Base-by-base conservation (phyloP, 176 grass and related monocot genomes). In the Chrysopogon serrulatus region DNA sequence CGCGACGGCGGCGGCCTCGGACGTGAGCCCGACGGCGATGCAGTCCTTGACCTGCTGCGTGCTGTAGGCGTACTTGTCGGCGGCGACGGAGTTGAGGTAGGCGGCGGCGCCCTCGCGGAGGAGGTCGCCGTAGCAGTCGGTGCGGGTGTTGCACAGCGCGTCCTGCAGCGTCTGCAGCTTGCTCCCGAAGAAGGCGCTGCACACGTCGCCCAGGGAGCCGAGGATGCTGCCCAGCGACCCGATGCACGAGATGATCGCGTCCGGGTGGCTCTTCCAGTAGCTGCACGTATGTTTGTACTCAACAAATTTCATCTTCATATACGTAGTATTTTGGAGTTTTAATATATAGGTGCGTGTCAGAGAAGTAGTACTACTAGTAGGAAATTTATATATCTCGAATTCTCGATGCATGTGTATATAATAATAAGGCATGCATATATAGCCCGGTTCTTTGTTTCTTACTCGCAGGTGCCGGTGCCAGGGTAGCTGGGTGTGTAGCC, bases 31-130 rank as follows among this genome's bases (percentile, higher is more conserved):
- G 42, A 82, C 16, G 76, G 79, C 73, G 76, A 98, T 26, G 28
- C 89, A 82, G 17, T 87, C 79, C 85, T 87, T 83, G 41, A 98
- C 96, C 66, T 98, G 91, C 53, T 92, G 76, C 44, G 75, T 79
- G 49, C 43, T 78, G 85, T 90, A 90, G 35, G 89, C 83, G 83
- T 87, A 90, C 53, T 85, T 65, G 21, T 67, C 41, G 74, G 86
- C 65, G 57, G 84, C 92, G 66, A 93, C 16, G 73, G 96, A 87
- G 87, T 98, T 98, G 87, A 98, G 94, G 65, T 86, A 94, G 1
- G 96, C 87, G 37, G 96, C 96, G 37, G 96, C 90, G 61, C 93
- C 96, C 76, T 98, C 93, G 0, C 87, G 89, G 36, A 95, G 90
- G 40, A 98, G 91, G 72, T 90, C 91, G 60, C 96, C 91, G 74